Evolutionary conservation across 1,284 basidiomycete genomes (phyloP), one percentile per base, ranked within the genome.

Genomic region (Golubevia pallescens): DNA sequence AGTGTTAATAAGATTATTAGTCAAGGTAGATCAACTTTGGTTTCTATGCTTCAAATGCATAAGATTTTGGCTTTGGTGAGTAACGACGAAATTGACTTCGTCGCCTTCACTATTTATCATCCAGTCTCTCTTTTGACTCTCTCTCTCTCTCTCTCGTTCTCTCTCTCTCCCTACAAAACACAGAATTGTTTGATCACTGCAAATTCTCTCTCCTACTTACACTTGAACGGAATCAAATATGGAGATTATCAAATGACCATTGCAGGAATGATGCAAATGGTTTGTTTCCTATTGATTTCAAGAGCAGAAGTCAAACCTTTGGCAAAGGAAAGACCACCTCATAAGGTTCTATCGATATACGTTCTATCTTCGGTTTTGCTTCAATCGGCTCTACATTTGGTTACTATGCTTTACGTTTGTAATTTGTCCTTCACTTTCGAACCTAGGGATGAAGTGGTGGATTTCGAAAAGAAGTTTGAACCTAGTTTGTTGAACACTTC

Each of bases 1-100:
- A 63, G 74, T 59, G 68, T 83, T 28, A 63, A 73, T 16, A 69
- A 79, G 32, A 82, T 85, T 58, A 79, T 85, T 59, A 71, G 81
- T 8, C 82, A 85, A 60, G 82, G 82, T n/a, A 61, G 82, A 10
- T 83, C 76, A 52, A 83, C 81, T 58, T 68, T 85, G 28, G 82
- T 85, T 6, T 78, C 82, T 4, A 81, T 78, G 53, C 78, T 81
- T 55, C 82, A 85, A 69, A 83, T 81, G 82, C 81, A 85, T 75
- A 85, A 85, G 74, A 85, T 84, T 53, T 69, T 85, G 4, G 82
- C 82, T 57, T 38, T 38, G 34, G 34, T 38, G 34, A 38, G 34
- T 71, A n/a, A n/a, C n/a, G n/a, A 83, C 56, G 54, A 32, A 61
- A 56, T 21, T 7, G 6, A 7, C 16, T 5, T 14, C 23, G 20